Evolutionary conservation across 441 rosid genomes (phyloP), one percentile per base, ranked within the genome.

Genomic region (Pelargonium myrrhifolium): DNA sequence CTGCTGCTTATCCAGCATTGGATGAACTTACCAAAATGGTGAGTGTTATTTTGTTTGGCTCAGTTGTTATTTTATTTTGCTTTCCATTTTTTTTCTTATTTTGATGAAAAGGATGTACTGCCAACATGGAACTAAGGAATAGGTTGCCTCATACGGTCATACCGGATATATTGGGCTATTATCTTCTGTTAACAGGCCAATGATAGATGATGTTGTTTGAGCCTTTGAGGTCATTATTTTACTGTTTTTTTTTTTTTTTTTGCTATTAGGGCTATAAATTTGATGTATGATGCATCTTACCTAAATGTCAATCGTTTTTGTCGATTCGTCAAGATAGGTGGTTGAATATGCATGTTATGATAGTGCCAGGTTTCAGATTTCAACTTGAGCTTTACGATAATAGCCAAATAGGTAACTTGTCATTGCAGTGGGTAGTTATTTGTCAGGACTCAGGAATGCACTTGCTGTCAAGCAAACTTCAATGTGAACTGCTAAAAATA

Each of bases 11-110:
- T 79, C 99, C 99, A 77, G 96, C 98, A 72, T 78, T 94, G 65
- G 99, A 94, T 76, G 98, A 86, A 76, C 97, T 94, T 72, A 88
- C 99, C 58, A 92, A 96, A 68, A 86, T 86, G 84, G 99, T 83
- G 62, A 67, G 43, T 58, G 12, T 55, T 60, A 45, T 24, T n/a
- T 42, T 51, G 6, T 10, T 35, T 1, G 24, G n/a, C 17, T 12
- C 18, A n/a, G 5, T 3, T n/a, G 6, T 15, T 49, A 49, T 49
- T 49, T 49, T 18, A n/a, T 49, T 4, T 49, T 49, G 55, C 53
- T 64, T 40, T 1, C 51, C 1, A 3, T 26, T 37, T 2, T 40
- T 65, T 62, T 20, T 42, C 42, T 47, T 15, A 0, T 58, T 0
- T 55, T 55, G 22, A 20, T 20, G 61, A 58, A 18, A 18, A 20